Evolutionary conservation across 129 eudicot genomes (phyloP), one percentile per base, ranked within the genome.

Genomic region (Lonicera japonica): DNA sequence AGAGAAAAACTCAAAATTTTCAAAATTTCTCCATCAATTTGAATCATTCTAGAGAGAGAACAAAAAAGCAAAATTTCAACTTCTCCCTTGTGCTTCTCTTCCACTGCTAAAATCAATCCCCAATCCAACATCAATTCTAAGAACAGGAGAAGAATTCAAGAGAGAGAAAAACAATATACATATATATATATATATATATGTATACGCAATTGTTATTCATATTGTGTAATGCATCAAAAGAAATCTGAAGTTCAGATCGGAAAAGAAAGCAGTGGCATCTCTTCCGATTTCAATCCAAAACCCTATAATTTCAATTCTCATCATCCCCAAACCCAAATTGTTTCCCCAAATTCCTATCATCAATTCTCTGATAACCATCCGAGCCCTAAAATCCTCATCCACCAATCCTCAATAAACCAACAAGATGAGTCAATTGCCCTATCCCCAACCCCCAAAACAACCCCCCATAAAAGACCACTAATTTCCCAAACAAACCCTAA

Each of bases 211-310:
- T 5, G 21, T 29, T 29, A 29, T 29, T 29, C 4, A 29, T 29
- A 1, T 29, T 73, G 70, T 75, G 94, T 84, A 82, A 91, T 91
- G 97, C 97, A 91, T 91, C 94, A 87, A 83, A 91, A 91, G 80
- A 91, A 91, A 91, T 91, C 96, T 19, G 97, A 91, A 84, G 84
- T 78, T 66, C 97, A 91, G 90, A 91, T 87, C 95, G 94, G 97
- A 77, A 84, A 75, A 82, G 96, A 91, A 82, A 91, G 96, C 95
- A 79, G 76, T 29, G 85, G 98, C 85, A 50, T 91, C 90, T 91
- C 98, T 87, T 91, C 98, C 95, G 95, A 87, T 87, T 91, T 87
- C 80, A 86, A 86, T 73, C 95, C 92, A 29, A 2, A 29, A 6
- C 36, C 36, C 36, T 29, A 29, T 6, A 29, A 6, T 48, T 64